Evolutionary conservation across 1,284 basidiomycete species (phyloP), one percentile per base, ranked within the genome.

Genomic region (Trametes sp.): DNA sequence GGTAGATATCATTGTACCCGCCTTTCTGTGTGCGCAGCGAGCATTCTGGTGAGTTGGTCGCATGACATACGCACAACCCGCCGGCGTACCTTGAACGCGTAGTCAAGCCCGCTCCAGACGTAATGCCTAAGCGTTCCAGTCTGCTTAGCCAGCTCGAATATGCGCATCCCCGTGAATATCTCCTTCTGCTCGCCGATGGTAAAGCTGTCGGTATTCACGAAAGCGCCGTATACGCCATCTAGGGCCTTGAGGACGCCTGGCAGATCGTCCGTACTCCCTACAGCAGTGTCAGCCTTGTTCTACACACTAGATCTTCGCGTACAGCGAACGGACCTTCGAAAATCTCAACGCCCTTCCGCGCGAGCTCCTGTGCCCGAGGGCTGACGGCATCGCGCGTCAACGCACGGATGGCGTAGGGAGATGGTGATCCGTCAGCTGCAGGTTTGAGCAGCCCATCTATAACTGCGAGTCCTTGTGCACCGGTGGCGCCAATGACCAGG

Each of bases 401-500:
- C 1, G 80, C 82, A 38, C 82, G 80, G 4, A 85, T 74, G 6
- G 73, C 69, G 67, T 83, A 85, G 0, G 81, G 81, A 10, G 81
- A 81, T 1, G 81, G 76, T 7, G 75, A 70, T 2, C 80, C 81
- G 57, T 81, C 77, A 26, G 70, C 61, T 49, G 64, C 67, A 1
- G 76, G 76, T 11, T 73, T 75, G 24, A 84, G 76, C 19, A 84
- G 72, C 26, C 77, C 77, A 61, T 81, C 74, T 46, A 84, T 76
- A 57, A 83, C 79, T 24, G 78, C 76, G 35, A 80, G 70, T 16
- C 84, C 84, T 64, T 84, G 84, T 3, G 79, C 80, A 50, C 84
- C 83, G 24, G 84, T 85, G 2, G 80, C 84, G 42, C 84, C 82
- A 44, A 84, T 77, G 59, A 84, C 81, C 59, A 83, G 77, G 64